Evolutionary conservation across 83 land plant species (phyloP).

Genomic region (Isoetes engelmannii): DNA sequence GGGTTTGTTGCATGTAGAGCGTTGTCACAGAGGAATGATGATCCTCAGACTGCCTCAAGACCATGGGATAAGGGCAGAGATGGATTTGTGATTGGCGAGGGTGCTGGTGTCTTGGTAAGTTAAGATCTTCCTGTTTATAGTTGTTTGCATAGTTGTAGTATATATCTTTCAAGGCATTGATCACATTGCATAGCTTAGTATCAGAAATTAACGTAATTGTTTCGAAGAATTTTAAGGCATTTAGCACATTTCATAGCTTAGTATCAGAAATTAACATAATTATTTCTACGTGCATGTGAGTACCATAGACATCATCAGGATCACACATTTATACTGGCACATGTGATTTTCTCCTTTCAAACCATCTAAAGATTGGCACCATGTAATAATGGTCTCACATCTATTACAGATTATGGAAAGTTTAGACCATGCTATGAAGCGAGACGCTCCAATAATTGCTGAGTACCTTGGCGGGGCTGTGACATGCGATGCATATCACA

Average conservation of each 20-base stretch:
- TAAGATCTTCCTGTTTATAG: no score
- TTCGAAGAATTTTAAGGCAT: no score
- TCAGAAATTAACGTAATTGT: no score
- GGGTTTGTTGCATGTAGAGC: slow-evolving; percentile 93
- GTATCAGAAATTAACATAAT: no score
- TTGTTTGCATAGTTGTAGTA: no score
- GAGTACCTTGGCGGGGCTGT: slow-evolving; percentile 87
- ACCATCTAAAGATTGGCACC: no score
- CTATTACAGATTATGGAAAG: slow-evolving; percentile 70
- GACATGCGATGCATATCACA: slow-evolving; percentile 86
- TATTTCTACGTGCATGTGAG: no score
- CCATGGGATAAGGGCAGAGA: slow-evolving; percentile 90
- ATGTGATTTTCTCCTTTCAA: neutral
- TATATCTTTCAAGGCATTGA: no score
- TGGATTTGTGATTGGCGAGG: slow-evolving; percentile 92
- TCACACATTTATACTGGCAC: neutral
- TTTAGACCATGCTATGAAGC: slow-evolving; percentile 87
- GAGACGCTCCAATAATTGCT: slow-evolving; percentile 77
- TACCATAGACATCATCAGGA: neutral
- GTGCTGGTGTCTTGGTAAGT: slow-evolving; percentile 76
- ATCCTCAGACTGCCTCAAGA: slow-evolving; percentile 79
- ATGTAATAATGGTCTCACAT: no score
- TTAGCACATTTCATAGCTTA: no score
- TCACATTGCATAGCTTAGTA: no score
- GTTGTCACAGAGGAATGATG: slow-evolving; percentile 75